These are phyloP conservation scores for Fusarium camptoceras DNA, from an alignment of 2,329 filamentous ascomycete genomes.

Conservation along the genomic window DNA sequence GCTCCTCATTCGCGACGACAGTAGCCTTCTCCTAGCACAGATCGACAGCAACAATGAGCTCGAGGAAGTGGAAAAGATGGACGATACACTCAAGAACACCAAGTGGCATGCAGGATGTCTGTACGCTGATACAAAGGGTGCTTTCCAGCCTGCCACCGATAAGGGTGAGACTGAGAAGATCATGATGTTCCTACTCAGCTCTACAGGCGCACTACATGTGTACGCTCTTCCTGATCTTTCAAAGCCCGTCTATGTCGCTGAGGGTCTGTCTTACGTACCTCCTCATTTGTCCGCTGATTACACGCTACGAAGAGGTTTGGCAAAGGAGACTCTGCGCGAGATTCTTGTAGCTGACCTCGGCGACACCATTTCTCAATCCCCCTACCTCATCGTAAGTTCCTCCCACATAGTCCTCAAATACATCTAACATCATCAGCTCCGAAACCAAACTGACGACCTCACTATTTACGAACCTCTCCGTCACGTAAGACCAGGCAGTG, in stretches of 20 bases:
- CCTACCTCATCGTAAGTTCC: slow-evolving; percentile 81
- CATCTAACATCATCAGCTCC: slow-evolving; percentile 64
- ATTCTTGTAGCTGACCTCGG: slow-evolving; percentile 88
- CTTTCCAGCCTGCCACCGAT: slow-evolving; percentile 62
- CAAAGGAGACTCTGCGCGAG: slow-evolving; percentile 80
- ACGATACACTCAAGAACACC: slow-evolving; percentile 65
- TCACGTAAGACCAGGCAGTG: slow-evolving; percentile 53
- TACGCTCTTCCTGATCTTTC: slow-evolving; percentile 81
- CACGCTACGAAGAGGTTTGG: slow-evolving; percentile 73
- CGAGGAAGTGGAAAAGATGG: slow-evolving; percentile 79
- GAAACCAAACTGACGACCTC: slow-evolving; percentile 83
- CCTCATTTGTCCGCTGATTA: slow-evolving; percentile 80
- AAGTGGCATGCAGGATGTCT: slow-evolving; percentile 88
- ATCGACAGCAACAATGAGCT: slow-evolving; percentile 84
- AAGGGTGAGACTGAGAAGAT: slow-evolving; percentile 62
- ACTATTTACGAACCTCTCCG: slow-evolving; percentile 87
- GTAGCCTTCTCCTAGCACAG: slow-evolving; percentile 80
- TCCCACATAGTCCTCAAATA: not conserved
- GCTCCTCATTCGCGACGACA: slow-evolving; percentile 84
- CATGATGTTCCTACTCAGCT: slow-evolving; percentile 81
- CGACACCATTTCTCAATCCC: slow-evolving; percentile 74
- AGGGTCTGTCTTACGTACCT: slow-evolving; percentile 82
- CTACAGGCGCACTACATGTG: slow-evolving; percentile 80
- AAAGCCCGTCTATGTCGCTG: slow-evolving; percentile 77
- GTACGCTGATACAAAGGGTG: slow-evolving; percentile 74